phyloP scores from a whole-genome alignment of 2,329 filamentous ascomycete genomes.

The Alternaria sp. region DNA sequence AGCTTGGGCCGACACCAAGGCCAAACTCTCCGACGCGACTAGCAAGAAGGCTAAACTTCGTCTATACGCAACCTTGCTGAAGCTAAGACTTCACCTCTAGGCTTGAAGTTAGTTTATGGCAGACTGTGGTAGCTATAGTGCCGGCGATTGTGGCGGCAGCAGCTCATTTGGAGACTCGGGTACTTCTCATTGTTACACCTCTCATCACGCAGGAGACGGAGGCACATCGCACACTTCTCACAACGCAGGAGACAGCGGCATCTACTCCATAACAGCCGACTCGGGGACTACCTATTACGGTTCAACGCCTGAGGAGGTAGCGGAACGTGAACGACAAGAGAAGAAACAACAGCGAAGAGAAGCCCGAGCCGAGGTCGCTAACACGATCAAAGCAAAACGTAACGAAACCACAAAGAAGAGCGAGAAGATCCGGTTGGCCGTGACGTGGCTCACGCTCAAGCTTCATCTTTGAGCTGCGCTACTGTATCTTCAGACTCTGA shows the following conservation, averaged over 20 bases:
- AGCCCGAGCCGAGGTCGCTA: not conserved
- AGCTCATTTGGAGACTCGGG: not conserved
- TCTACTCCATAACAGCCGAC: not conserved
- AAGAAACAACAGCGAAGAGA: not conserved
- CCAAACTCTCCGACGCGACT: not conserved
- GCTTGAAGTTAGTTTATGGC: not conserved
- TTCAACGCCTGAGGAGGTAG: not conserved
- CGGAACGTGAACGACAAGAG: not conserved
- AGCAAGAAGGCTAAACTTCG: slow-evolving; percentile 5
- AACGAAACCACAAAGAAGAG: not conserved
- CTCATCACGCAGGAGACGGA: not conserved
- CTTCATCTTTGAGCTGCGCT: not conserved
- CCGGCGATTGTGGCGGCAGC: not conserved
- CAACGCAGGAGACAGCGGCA: not conserved
- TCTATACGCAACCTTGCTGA: not conserved
- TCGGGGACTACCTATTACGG: not conserved
- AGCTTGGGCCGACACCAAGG: not conserved
- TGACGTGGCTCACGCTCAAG: not conserved
- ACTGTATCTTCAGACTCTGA: not conserved
- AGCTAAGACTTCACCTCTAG: slow-evolving; percentile 3
- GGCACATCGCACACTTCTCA: not conserved
- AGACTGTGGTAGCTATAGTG: not conserved
- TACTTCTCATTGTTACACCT: not conserved
- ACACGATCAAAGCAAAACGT: not conserved
- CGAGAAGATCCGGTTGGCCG: not conserved